These are phyloP conservation scores for Maudiozyma turicensis DNA, from an alignment of 805 yeast genomes.

Conservation along the genomic window DNA sequence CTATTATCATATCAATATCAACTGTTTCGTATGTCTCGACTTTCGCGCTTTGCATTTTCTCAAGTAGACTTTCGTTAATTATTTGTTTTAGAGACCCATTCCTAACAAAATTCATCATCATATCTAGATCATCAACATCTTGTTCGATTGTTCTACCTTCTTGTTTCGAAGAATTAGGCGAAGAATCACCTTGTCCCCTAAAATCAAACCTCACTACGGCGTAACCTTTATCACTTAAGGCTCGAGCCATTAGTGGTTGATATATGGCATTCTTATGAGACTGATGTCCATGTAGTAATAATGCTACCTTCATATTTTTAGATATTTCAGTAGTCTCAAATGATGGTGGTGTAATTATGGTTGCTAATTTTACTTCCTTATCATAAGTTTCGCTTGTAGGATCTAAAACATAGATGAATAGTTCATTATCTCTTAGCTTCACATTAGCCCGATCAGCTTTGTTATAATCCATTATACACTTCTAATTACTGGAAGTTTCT, in stretches of 20 bases:
- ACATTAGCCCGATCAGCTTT: no score
- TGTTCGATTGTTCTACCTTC: constrained; percentile 49
- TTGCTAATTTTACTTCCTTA: not conserved
- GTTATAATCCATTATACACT: no score
- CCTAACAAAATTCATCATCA: constrained; percentile 20
- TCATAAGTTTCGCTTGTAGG: not conserved
- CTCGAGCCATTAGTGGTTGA: constrained; percentile 52
- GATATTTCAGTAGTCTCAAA: not conserved
- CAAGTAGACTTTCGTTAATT: not conserved
- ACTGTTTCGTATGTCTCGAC: not conserved
- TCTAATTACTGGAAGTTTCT: no score
- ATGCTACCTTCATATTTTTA: constrained; percentile 39
- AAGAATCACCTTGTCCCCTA: constrained; percentile 76
- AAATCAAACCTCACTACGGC: constrained; percentile 73
- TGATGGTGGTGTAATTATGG: constrained; percentile 6
- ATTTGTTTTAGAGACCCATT: not conserved
- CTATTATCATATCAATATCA: constrained; percentile 47
- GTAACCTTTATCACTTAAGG: constrained; percentile 52
- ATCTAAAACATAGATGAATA: not conserved
- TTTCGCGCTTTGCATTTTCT: not conserved
- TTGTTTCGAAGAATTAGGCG: constrained; percentile 25
- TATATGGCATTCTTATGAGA: constrained; percentile 79
- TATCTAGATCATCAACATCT: constrained; percentile 61
- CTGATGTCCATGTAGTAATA: constrained; percentile 74
- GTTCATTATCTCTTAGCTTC: not conserved